phyloP scores from a whole-genome alignment of 495 filamentous ascomycete genomes.

The Glonium stellatum region DNA sequence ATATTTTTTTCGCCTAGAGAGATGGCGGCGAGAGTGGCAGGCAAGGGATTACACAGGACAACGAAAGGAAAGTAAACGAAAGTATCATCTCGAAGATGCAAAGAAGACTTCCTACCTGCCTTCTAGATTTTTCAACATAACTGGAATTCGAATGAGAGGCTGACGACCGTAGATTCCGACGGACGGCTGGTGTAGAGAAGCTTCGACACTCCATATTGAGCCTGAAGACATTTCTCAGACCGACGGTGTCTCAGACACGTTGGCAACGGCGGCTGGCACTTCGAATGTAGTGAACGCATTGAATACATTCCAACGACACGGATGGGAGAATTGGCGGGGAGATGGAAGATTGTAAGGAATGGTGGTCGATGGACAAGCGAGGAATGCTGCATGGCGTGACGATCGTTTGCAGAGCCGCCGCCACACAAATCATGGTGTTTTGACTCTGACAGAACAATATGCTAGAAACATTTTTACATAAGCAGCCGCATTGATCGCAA shows the following conservation, averaged over 20 bases:
- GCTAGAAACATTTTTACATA: too few relatives aligned
- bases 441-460: too few relatives aligned
- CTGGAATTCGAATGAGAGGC: constrained; percentile 8
- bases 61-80: constrained; percentile 11
- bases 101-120: constrained; percentile 3
- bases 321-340: background rate
- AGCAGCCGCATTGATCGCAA: too few relatives aligned
- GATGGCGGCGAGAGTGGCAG: background rate
- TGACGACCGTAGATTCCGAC: constrained; percentile 13
- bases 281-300: too few relatives aligned
- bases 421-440: background rate
- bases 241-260: too few relatives aligned
- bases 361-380: constrained; percentile 10
- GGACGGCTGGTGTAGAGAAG: constrained; percentile 11
- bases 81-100: constrained; percentile 23
- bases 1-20: background rate
- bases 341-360: constrained; percentile 17
- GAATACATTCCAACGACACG: constrained; percentile 17
- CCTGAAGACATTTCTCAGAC: constrained; percentile 23
- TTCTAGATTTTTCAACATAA: constrained; percentile 2
- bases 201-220: constrained; percentile 19
- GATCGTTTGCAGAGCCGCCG: background rate
- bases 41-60: constrained; percentile 1
- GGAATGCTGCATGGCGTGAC: background rate
- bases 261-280: too few relatives aligned